A percentile compares a stretch with the other conserved stretches of the same genome.
Evolutionary conservation across 2,329 filamentous ascomycete genomes (phyloP).

Genomic region (Penicillium thymicola): DNA sequence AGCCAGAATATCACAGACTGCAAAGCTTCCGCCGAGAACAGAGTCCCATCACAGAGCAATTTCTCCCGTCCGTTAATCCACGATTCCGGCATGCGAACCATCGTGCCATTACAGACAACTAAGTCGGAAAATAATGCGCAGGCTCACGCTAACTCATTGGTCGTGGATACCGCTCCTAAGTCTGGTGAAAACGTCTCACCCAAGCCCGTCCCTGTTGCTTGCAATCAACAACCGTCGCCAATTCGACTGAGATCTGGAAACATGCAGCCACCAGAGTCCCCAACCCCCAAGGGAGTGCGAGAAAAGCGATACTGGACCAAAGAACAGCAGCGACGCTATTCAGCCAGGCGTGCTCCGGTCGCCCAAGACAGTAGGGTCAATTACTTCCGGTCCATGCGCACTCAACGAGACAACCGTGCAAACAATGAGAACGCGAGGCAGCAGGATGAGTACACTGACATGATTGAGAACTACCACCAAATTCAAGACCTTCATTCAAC

Average conservation of each 20-base stretch:
- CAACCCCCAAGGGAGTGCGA: constrained; percentile 27
- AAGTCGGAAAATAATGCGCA: constrained; percentile 4
- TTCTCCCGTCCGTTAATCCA: constrained; percentile 39
- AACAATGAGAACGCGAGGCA: constrained; percentile 33
- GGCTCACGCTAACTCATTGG: background rate
- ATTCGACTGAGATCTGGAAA: constrained; percentile 25
- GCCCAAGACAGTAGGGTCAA: constrained; percentile 21
- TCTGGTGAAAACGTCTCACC: constrained; percentile 1
- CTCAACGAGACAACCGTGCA: constrained; percentile 16
- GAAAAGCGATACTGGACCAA: constrained; percentile 19
- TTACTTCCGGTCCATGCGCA: constrained; percentile 30
- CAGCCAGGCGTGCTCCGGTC: constrained; percentile 20
- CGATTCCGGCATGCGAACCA: constrained; percentile 30
- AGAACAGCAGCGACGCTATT: constrained; percentile 24
- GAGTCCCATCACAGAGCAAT: constrained; percentile 25
- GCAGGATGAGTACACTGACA: constrained; percentile 14
- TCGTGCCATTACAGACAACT: constrained; percentile 13
- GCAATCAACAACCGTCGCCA: constrained; percentile 15
- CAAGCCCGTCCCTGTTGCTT: background rate
- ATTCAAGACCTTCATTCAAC: constrained; percentile 24
- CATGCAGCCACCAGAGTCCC: constrained; percentile 27
- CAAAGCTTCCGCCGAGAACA: background rate
- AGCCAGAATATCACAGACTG: background rate
- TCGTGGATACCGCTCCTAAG: background rate
- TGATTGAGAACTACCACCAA: constrained; percentile 18